These are phyloP conservation scores for Microbotryum scabiosae DNA, from an alignment of 1,284 basidiomycete genomes.

Conservation along the genomic window DNA sequence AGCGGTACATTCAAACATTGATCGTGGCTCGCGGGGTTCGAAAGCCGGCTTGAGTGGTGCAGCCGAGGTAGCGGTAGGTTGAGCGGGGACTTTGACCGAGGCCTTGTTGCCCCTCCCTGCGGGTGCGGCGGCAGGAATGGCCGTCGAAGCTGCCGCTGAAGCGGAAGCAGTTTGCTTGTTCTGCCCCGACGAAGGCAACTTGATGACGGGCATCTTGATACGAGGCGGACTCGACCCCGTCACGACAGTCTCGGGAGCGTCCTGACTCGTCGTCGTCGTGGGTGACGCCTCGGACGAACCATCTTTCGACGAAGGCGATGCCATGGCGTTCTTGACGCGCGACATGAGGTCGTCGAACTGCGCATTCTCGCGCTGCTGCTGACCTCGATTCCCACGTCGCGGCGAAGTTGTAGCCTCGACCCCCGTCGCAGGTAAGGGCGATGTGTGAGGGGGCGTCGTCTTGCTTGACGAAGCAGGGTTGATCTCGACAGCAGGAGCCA, in stretches of 20 bases:
- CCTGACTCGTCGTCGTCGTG: too few species aligned
- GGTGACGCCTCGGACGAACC: too few species aligned
- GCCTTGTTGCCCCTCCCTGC: too few species aligned
- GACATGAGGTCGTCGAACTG: slow-evolving; percentile 76
- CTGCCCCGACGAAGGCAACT: neutral
- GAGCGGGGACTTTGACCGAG: neutral
- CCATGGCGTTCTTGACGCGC: slow-evolving; percentile 74
- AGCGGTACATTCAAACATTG: slow-evolving; percentile 38
- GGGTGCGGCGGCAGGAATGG: too few species aligned
- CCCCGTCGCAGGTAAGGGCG: too few species aligned
- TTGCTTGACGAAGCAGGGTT: too few species aligned
- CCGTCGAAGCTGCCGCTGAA: neutral
- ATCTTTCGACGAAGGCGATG: slow-evolving; percentile 4
- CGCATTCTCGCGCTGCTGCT: slow-evolving; percentile 56
- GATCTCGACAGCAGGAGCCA: too few species aligned
- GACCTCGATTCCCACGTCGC: too few species aligned
- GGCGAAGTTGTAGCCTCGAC: too few species aligned
- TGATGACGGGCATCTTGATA: neutral
- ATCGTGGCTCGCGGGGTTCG: slow-evolving; percentile 14
- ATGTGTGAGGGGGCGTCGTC: too few species aligned
- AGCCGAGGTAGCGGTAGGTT: slow-evolving; percentile 10
- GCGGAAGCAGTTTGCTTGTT: slow-evolving; percentile 4
- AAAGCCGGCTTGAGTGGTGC: slow-evolving; percentile 5
- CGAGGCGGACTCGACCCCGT: slow-evolving; percentile 11
- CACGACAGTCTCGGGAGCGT: slow-evolving; percentile 19